Evolutionary conservation across 805 yeast genomes (phyloP).

Genomic region (Diddensiella santjacobensis): DNA sequence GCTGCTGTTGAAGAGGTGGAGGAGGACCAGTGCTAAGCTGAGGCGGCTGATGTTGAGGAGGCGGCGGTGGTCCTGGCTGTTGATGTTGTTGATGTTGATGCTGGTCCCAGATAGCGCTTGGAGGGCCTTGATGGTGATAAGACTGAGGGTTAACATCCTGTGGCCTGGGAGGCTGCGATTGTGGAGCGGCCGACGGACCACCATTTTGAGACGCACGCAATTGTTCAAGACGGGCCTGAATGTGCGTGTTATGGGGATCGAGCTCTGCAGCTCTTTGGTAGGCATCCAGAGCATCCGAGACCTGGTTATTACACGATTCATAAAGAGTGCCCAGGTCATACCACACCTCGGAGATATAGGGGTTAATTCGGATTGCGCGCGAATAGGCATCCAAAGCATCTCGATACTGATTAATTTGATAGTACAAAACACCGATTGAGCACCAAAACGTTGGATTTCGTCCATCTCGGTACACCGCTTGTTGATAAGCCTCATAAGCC

Average conservation of each 20-base stretch:
- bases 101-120: slow-evolving; percentile 41
- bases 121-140: slow-evolving; percentile 57
- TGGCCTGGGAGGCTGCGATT: slow-evolving; percentile 54
- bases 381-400: slow-evolving; percentile 98
- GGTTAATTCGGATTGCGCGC: slow-evolving; percentile 90
- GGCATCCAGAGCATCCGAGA: slow-evolving; percentile 93
- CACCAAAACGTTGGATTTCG: slow-evolving; percentile 99
- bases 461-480: slow-evolving; percentile 94
- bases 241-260: slow-evolving; percentile 92
- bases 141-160: slow-evolving; percentile 57
- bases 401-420: slow-evolving; percentile 91
- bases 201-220: slow-evolving; percentile 38
- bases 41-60: slow-evolving; percentile 20
- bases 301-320: slow-evolving; percentile 95
- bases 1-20: slow-evolving; percentile 19
- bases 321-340: slow-evolving; percentile 95
- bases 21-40: slow-evolving; percentile 22
- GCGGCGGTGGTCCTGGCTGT: slow-evolving; percentile 17
- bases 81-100: slow-evolving; percentile 21
- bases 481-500: slow-evolving; percentile 98
- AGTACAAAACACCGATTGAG: slow-evolving; percentile 89
- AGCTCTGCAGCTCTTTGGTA: slow-evolving; percentile 93
- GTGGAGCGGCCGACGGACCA: slow-evolving; percentile 15
- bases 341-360: slow-evolving; percentile 97
- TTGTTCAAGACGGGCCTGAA: slow-evolving; percentile 87